A percentile compares a stretch with the other conserved stretches of the same genome.
Conservation (phyloP, 2,329 filamentous ascomycete species). For the Paecilomyces fulvus region DNA sequence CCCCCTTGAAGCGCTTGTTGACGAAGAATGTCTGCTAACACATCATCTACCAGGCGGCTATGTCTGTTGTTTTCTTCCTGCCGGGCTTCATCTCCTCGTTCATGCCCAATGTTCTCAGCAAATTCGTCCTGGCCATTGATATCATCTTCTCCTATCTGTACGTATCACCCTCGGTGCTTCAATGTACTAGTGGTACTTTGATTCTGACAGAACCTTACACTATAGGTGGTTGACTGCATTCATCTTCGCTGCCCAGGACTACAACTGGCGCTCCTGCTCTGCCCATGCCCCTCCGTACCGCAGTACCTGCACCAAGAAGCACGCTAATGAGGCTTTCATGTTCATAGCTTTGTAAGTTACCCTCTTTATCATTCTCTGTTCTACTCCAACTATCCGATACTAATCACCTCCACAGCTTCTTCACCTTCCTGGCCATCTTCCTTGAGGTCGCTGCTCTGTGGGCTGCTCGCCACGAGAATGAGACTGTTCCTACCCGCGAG, state of each 20-base stretch:
- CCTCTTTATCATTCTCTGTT: neutral
- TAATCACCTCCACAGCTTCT: constrained; percentile 23
- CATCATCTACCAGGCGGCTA: constrained; percentile 14
- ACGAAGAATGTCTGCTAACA: neutral
- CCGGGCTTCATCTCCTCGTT: constrained; percentile 36
- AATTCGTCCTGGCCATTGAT: constrained; percentile 32
- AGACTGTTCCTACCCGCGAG: neutral
- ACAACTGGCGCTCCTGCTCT: constrained; percentile 24
- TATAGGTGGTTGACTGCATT: constrained; percentile 40
- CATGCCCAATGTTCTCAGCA: constrained; percentile 25
- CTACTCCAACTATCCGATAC: neutral
- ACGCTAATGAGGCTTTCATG: constrained; percentile 36
- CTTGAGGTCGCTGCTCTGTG: constrained; percentile 30
- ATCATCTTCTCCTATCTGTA: constrained; percentile 40
- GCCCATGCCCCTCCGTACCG: constrained; percentile 23
- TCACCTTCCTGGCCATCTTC: constrained; percentile 31
- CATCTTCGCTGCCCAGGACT: constrained; percentile 41
- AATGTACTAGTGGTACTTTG: constrained; percentile 1
- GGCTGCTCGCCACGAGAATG: constrained; percentile 16
- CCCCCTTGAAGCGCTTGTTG: neutral
- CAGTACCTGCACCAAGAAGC: constrained; percentile 27
- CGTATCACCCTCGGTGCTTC: constrained; percentile 3
- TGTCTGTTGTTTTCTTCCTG: constrained; percentile 35
- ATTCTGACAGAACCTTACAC: neutral
- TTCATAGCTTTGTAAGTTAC: constrained; percentile 38